Evolutionary conservation across 306 rosid species (phyloP).

Genomic region (Gynostemma pentaphyllum): DNA sequence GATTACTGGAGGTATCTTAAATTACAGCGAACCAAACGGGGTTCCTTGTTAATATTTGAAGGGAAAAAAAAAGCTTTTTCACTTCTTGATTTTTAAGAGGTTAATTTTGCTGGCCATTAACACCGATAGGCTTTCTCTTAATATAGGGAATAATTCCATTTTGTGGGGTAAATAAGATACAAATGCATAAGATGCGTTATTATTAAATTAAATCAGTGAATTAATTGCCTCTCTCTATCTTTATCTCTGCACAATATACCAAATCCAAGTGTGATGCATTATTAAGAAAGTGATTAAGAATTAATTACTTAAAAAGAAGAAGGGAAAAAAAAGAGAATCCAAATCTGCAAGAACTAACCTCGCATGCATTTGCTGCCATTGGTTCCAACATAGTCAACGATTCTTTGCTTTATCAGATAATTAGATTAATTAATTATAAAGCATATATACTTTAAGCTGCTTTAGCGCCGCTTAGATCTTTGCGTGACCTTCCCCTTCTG

Average conservation of each 20-base stretch:
- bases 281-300: background rate
- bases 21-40: too few species aligned
- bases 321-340: background rate
- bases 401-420: conserved; percentile 21
- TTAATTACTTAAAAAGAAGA: background rate
- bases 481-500: conserved; percentile 21
- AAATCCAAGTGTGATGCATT: background rate
- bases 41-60: too few species aligned
- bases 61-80: too few species aligned
- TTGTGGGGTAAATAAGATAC: too few species aligned
- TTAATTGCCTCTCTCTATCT: too few species aligned
- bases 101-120: too few species aligned
- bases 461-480: conserved; percentile 63
- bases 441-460: conserved; percentile 70
- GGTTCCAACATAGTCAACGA: background rate
- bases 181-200: too few species aligned
- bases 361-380: conserved; percentile 3
- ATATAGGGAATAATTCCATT: background rate
- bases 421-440: conserved; percentile 31
- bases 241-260: too few species aligned
- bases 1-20: too few species aligned
- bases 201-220: background rate
- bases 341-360: background rate
- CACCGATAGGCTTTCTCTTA: too few species aligned
- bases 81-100: too few species aligned